phyloP scores from a whole-genome alignment of 805 yeast species.

The Saturnispora mendoncae region DNA sequence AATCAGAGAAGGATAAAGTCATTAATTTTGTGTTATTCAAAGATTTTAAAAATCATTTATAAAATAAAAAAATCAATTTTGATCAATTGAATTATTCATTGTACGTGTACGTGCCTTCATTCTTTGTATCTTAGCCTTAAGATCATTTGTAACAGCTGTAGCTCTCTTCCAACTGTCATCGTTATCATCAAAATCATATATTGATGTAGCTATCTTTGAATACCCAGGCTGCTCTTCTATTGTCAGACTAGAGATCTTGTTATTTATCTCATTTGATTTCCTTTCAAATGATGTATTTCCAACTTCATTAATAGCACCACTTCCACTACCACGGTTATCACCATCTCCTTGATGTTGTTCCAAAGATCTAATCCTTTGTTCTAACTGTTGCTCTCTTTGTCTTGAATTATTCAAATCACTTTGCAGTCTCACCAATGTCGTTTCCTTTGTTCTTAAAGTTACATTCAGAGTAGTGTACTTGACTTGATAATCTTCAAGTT shows the following conservation, averaged over 20 bases:
- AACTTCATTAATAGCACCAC: too few species aligned
- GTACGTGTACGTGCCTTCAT: conserved; percentile 58
- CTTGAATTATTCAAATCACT: conserved; percentile 55
- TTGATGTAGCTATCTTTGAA: conserved; percentile 13
- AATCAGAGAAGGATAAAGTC: neutral
- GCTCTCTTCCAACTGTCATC: conserved; percentile 84
- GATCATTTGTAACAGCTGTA: conserved; percentile 78
- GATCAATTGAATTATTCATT: conserved; percentile 14
- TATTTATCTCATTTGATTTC: conserved; percentile 22
- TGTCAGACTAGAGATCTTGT: conserved; percentile 29
- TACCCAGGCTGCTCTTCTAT: conserved; percentile 16
- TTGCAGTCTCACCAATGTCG: conserved; percentile 51
- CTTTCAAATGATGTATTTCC: conserved; percentile 7
- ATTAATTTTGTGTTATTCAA: neutral
- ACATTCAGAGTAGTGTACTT: conserved; percentile 44
- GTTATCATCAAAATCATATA: conserved; percentile 33
- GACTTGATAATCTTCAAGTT: conserved; percentile 36
- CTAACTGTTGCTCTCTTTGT: conserved; percentile 32
- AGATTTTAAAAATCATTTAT: conserved; percentile 1
- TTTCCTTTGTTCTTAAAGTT: conserved; percentile 56
- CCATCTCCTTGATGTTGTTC: conserved; percentile 11
- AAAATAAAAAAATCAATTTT: neutral
- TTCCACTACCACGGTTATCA: neutral
- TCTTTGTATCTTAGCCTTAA: conserved; percentile 79
- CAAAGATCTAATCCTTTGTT: conserved; percentile 18